Conservation (phyloP, 331 rosid species). For the Quercus phellos region DNA sequence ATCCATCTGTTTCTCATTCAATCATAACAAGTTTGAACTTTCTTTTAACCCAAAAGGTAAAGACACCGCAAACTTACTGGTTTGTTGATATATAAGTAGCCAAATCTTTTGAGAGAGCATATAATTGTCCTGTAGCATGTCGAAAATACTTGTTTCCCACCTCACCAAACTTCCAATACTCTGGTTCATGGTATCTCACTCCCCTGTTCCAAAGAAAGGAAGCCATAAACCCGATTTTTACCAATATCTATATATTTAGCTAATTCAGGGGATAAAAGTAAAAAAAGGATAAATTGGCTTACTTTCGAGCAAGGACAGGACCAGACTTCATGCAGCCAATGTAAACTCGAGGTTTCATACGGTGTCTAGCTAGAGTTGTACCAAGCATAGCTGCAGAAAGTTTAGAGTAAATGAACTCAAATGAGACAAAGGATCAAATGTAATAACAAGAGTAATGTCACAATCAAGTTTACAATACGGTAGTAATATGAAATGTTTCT, state of each 20-base stretch:
- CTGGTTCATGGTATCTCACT: slow-evolving; percentile 87
- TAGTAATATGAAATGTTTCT: not conserved
- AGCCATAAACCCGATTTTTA: slow-evolving; percentile 12
- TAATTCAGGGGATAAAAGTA: not conserved
- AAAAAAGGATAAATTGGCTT: slow-evolving; percentile 25
- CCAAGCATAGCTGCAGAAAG: slow-evolving; percentile 70
- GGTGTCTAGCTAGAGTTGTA: slow-evolving; percentile 50
- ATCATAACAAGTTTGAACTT: not conserved
- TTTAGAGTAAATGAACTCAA: slow-evolving; percentile 11
- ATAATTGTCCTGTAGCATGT: slow-evolving; percentile 89
- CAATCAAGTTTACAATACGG: not conserved
- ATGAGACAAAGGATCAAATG: not conserved
- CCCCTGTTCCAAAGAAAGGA: slow-evolving; percentile 48
- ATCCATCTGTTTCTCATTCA: not conserved
- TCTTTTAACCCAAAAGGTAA: not conserved
- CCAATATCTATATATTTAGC: not conserved
- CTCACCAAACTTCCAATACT: slow-evolving; percentile 86
- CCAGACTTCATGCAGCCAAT: slow-evolving; percentile 98
- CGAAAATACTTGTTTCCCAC: slow-evolving; percentile 86
- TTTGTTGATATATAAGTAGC: slow-evolving; percentile 65
- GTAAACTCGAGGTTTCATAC: slow-evolving; percentile 57
- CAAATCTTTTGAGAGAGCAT: slow-evolving; percentile 75
- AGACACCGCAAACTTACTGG: slow-evolving; percentile 50
- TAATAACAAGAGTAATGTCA: not conserved
- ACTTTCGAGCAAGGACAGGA: slow-evolving; percentile 85